phyloP scores from a whole-genome alignment of 2,329 filamentous ascomycete species.

The Emmonsia crescens region DNA sequence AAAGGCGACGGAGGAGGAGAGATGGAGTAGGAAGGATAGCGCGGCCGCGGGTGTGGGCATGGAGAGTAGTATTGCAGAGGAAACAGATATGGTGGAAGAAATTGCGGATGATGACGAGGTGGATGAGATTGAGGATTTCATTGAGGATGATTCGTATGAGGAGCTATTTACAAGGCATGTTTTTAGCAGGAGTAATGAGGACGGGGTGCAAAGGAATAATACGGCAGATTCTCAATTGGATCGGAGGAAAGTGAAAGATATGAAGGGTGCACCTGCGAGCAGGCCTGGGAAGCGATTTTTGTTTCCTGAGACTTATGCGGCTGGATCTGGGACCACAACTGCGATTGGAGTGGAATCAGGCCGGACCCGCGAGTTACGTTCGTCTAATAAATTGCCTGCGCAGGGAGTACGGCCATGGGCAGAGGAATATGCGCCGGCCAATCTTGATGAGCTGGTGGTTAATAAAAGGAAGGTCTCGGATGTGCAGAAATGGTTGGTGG shows the following conservation, averaged over 20 bases:
- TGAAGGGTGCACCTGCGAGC: background rate
- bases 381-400: background rate
- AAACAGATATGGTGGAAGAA: conserved; percentile 18
- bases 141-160: conserved; percentile 30
- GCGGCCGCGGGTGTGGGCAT: background rate
- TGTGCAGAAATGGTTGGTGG: conserved; percentile 70
- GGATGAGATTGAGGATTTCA: conserved; percentile 25
- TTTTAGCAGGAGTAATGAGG: conserved; percentile 10
- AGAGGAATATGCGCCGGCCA: conserved; percentile 66
- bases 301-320: conserved; percentile 9
- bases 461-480: conserved; percentile 90
- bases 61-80: conserved; percentile 7
- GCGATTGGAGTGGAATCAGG: background rate
- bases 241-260: conserved; percentile 4
- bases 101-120: conserved; percentile 22
- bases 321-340: too few species aligned
- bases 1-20: conserved; percentile 28
- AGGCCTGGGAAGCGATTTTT: conserved; percentile 21
- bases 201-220: background rate
- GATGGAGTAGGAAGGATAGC: conserved; percentile 21
- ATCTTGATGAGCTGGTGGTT: conserved; percentile 75
- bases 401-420: conserved; percentile 64
- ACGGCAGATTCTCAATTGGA: conserved; percentile 3
- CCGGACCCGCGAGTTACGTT: background rate
- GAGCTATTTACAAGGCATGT: conserved; percentile 28